Evolutionary conservation across 2,329 filamentous ascomycete species (phyloP).

Genomic region (Exophiala sideris): DNA sequence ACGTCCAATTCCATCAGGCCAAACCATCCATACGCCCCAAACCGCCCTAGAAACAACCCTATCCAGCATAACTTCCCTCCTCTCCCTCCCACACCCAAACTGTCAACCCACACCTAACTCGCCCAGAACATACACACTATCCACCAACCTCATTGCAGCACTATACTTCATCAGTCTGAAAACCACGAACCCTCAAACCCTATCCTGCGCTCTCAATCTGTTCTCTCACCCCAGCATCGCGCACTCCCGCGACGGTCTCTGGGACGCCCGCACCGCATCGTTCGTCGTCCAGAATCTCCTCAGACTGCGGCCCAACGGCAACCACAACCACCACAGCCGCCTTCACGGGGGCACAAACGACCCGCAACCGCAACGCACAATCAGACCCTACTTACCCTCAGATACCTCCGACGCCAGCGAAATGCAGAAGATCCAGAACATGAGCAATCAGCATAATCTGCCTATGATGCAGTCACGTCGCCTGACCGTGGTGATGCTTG

Average conservation of each 20-base stretch:
- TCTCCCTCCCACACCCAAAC: neutral
- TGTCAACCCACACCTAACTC: neutral
- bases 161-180: constrained; percentile 31
- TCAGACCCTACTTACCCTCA: no score
- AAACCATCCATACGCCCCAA: no score
- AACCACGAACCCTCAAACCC: constrained; percentile 10
- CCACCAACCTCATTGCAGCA: constrained; percentile 27
- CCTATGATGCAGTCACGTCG: no score
- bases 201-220: constrained; percentile 19
- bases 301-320: constrained; percentile 2
- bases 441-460: no score
- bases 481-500: no score
- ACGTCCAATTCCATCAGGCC: no score
- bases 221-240: constrained; percentile 20
- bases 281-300: constrained; percentile 17
- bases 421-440: no score
- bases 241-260: constrained; percentile 27
- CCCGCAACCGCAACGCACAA: no score
- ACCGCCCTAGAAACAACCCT: no score
- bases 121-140: constrained; percentile 25
- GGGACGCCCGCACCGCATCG: constrained; percentile 25
- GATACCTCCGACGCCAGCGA: no score
- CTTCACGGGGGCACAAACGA: no score
- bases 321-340: neutral
- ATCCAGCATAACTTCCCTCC: neutral